phyloP scores from a whole-genome alignment of 2,329 filamentous ascomycete genomes.

The Chaetomiaceae sp. region DNA sequence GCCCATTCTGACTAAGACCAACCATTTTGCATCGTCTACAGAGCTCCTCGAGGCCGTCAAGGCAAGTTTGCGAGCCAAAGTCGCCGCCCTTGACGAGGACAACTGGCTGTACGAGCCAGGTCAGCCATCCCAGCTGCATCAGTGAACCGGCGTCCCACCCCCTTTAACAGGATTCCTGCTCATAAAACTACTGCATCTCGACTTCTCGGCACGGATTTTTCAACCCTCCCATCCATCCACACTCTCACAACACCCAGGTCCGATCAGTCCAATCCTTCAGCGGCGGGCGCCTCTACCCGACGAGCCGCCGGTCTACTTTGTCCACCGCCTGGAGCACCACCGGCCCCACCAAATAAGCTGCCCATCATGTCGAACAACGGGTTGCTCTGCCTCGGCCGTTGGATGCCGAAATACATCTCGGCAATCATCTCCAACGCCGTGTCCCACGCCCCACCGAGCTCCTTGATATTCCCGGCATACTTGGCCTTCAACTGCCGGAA shows the following conservation, averaged over 20 bases:
- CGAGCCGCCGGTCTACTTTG: slow-evolving; percentile 43
- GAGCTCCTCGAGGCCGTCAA: slow-evolving; percentile 67
- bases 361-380: slow-evolving; percentile 98
- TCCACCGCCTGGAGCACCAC: slow-evolving; percentile 49
- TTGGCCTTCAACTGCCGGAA: slow-evolving; percentile 79
- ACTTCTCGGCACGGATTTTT: background rate
- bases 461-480: slow-evolving; percentile 73
- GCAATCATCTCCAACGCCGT: slow-evolving; percentile 81
- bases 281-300: slow-evolving; percentile 45
- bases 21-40: slow-evolving; percentile 27
- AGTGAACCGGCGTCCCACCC: slow-evolving; percentile 26
- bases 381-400: slow-evolving; percentile 82
- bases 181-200: background rate
- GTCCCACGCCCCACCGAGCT: slow-evolving; percentile 66
- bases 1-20: slow-evolving; percentile 11
- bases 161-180: too few species aligned
- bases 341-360: slow-evolving; percentile 74
- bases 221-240: background rate
- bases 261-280: slow-evolving; percentile 55
- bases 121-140: slow-evolving; percentile 40
- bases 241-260: too few species aligned
- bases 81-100: slow-evolving; percentile 70
- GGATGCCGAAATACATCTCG: slow-evolving; percentile 95
- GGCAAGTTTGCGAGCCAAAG: slow-evolving; percentile 66
- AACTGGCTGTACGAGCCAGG: slow-evolving; percentile 88